These are phyloP conservation scores for Phialocephala subalpina DNA, from an alignment of 2,329 filamentous ascomycete species.

Conservation along the genomic window DNA sequence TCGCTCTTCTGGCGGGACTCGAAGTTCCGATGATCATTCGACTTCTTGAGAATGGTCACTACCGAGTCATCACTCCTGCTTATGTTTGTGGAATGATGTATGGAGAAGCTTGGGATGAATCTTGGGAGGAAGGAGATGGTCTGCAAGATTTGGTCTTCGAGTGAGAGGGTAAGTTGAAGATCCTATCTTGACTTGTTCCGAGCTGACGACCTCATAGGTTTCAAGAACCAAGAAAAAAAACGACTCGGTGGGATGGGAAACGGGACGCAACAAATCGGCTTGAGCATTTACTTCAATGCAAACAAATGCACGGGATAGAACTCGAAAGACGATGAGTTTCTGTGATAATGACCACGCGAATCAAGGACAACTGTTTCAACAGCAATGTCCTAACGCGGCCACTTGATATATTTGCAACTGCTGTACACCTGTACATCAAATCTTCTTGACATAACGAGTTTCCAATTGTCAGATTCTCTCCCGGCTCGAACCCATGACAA, in stretches of 20 bases:
- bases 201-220: not conserved
- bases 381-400: too few species aligned
- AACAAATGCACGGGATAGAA: not conserved
- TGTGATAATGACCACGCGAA: not conserved
- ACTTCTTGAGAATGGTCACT: slow-evolving; percentile 11
- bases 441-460: not conserved
- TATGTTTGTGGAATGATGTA: slow-evolving; percentile 18
- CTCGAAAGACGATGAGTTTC: not conserved
- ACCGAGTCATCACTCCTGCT: slow-evolving; percentile 5
- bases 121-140: not conserved
- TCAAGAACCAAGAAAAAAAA: not conserved
- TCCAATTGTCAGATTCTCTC: not conserved
- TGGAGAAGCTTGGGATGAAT: slow-evolving; percentile 11
- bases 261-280: too few species aligned
- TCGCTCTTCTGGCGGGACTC: slow-evolving; percentile 15
- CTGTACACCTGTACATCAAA: too few species aligned
- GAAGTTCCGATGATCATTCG: slow-evolving; percentile 14
- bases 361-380: not conserved
- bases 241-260: not conserved
- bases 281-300: not conserved
- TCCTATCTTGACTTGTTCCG: not conserved
- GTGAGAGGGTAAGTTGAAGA: not conserved
- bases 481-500: not conserved
- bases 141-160: slow-evolving; percentile 3
- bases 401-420: too few species aligned